Percentiles rank a stretch among this genome's conserved stretches.
Conservation (phyloP, 75 land plant species). For the Larix kaempferi region DNA sequence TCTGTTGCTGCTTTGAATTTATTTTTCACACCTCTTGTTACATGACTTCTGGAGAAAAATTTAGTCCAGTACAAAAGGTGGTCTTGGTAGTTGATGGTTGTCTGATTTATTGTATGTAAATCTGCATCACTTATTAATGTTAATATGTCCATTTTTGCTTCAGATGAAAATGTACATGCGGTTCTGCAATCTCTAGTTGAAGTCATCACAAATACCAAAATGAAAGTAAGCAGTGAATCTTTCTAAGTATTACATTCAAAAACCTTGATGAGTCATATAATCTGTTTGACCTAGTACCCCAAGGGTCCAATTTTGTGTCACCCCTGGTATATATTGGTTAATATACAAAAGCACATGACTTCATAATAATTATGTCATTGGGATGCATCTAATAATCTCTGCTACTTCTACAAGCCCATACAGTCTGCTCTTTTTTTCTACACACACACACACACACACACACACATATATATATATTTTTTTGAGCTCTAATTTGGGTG, state of each 20-base stretch:
- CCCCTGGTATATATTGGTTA: background rate
- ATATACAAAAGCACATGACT: background rate
- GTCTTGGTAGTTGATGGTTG: background rate
- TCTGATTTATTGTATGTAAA: background rate
- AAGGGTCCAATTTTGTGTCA: background rate
- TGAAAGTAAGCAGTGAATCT: constrained; percentile 26
- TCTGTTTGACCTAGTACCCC: background rate
- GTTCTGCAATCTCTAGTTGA: constrained; percentile 31
- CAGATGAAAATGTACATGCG: constrained; percentile 18
- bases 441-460: background rate
- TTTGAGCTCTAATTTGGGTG: background rate
- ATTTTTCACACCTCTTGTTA: background rate
- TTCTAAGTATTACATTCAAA: background rate
- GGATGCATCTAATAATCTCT: background rate
- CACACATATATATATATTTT: no score
- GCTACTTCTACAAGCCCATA: background rate
- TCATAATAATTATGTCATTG: background rate
- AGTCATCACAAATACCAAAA: constrained; percentile 29
- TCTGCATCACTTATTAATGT: background rate
- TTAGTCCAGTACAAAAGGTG: background rate
- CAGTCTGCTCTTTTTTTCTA: background rate
- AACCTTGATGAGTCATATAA: background rate
- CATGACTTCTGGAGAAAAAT: background rate
- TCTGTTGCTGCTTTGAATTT: background rate
- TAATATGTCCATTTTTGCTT: background rate